Evolutionary conservation across 768 basidiomycete species (phyloP).

Genomic region (Coprinellus aureogranulatus): DNA sequence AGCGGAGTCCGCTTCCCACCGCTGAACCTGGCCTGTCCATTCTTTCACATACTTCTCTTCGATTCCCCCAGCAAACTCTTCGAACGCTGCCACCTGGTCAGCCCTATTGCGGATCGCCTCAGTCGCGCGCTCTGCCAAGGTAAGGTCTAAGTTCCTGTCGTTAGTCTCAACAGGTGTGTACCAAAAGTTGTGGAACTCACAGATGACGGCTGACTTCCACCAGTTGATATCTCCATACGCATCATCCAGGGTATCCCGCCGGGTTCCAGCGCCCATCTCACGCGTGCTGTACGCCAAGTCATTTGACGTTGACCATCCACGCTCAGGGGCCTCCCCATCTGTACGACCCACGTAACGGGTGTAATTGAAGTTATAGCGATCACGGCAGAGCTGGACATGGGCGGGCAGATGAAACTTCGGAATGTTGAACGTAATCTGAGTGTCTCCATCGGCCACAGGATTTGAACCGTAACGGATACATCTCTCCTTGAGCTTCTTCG

Average conservation of each 20-base stretch:
- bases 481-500: constrained; percentile 3
- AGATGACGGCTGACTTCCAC: constrained; percentile 15
- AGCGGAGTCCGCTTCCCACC: constrained; percentile 27
- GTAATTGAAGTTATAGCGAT: constrained; percentile 21
- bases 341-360: constrained; percentile 24
- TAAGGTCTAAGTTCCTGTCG: not conserved
- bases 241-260: constrained; percentile 24
- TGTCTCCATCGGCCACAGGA: not conserved
- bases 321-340: constrained; percentile 35
- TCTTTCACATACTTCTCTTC: not conserved
- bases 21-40: constrained; percentile 19
- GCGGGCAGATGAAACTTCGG: constrained; percentile 27
- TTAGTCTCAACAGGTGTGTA: not conserved
- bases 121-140: constrained; percentile 6
- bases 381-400: constrained; percentile 23
- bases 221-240: constrained; percentile 30
- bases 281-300: constrained; percentile 24
- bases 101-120: not conserved
- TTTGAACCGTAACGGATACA: not conserved
- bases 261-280: constrained; percentile 36
- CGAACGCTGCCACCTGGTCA: not conserved
- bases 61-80: constrained; percentile 9
- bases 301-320: constrained; percentile 29
- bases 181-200: constrained; percentile 14
- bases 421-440: constrained; percentile 5